Conservation (phyloP, 345 rosid genomes). For the Punica granatum region DNA sequence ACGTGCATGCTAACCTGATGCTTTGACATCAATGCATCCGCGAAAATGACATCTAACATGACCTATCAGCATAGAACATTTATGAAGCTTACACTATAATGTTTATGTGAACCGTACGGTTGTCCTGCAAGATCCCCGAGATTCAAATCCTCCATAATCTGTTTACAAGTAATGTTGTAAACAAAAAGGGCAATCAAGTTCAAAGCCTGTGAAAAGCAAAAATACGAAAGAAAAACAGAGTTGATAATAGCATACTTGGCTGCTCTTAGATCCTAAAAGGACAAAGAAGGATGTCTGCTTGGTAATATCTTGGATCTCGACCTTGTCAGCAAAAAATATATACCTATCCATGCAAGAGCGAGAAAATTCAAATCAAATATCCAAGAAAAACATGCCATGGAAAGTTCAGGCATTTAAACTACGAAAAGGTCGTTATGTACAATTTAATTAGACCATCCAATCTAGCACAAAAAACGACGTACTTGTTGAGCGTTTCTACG, state of each 20-base stretch:
- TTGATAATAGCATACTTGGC: slow-evolving; percentile 37
- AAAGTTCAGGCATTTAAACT: neutral
- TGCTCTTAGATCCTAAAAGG: slow-evolving; percentile 64
- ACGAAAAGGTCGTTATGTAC: neutral
- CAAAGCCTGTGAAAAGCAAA: slow-evolving; percentile 9
- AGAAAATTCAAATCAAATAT: neutral
- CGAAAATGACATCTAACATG: neutral
- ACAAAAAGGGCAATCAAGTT: slow-evolving; percentile 7
- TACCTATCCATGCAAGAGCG: slow-evolving; percentile 32
- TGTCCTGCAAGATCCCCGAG: slow-evolving; percentile 69
- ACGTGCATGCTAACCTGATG: neutral
- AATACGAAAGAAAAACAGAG: slow-evolving; percentile 9
- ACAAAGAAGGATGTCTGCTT: slow-evolving; percentile 67
- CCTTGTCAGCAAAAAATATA: slow-evolving; percentile 79
- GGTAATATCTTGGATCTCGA: slow-evolving; percentile 73
- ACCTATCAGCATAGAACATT: neutral
- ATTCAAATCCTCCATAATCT: slow-evolving; percentile 64
- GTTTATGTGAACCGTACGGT: slow-evolving; percentile 68
- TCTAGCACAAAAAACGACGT: slow-evolving; percentile 15
- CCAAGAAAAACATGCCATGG: neutral
- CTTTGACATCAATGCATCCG: neutral
- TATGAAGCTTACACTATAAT: slow-evolving; percentile 57
- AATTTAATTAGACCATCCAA: neutral
- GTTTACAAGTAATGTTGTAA: slow-evolving; percentile 25
- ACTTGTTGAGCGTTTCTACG: slow-evolving; percentile 65